Evolutionary conservation across 164 flowering plant genomes (phyloP).

Genomic region (Liquidambar formosana): DNA sequence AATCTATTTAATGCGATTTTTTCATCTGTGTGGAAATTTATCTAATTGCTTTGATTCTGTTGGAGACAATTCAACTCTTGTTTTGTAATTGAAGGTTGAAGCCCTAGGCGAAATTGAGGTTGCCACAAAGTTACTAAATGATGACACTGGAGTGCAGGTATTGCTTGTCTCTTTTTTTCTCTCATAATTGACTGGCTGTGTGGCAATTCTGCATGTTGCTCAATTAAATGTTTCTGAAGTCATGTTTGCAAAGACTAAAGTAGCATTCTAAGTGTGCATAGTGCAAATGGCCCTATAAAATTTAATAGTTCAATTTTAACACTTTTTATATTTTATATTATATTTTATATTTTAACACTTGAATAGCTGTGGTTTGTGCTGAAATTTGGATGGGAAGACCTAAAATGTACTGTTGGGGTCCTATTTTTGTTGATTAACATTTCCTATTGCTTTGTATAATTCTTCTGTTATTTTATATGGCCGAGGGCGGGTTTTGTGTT

Average conservation of each 20-base stretch:
- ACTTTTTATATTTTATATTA: too few relatives aligned
- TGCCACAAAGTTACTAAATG: conserved; percentile 75
- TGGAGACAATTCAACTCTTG: not conserved
- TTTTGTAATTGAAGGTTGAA: conserved; percentile 63
- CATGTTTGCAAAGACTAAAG: not conserved
- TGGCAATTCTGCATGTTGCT: not conserved
- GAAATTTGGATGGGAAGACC: not conserved
- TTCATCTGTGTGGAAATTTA: not conserved
- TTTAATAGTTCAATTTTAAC: not conserved
- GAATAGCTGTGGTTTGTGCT: not conserved
- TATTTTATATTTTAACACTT: not conserved
- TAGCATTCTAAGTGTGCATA: not conserved
- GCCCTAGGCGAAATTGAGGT: conserved; percentile 89
- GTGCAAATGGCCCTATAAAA: not conserved
- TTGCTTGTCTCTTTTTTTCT: not conserved
- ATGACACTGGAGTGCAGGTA: conserved; percentile 59
- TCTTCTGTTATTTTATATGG: not conserved
- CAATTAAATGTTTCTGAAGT: not conserved
- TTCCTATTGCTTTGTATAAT: not conserved
- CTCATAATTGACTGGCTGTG: not conserved
- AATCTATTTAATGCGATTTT: not conserved
- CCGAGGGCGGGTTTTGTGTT: not conserved
- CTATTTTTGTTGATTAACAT: not conserved
- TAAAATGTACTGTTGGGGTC: not conserved
- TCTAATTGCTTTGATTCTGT: conserved; percentile 4